phyloP scores from a whole-genome alignment of 2,329 filamentous ascomycete genomes.

The Didymella exigua region DNA sequence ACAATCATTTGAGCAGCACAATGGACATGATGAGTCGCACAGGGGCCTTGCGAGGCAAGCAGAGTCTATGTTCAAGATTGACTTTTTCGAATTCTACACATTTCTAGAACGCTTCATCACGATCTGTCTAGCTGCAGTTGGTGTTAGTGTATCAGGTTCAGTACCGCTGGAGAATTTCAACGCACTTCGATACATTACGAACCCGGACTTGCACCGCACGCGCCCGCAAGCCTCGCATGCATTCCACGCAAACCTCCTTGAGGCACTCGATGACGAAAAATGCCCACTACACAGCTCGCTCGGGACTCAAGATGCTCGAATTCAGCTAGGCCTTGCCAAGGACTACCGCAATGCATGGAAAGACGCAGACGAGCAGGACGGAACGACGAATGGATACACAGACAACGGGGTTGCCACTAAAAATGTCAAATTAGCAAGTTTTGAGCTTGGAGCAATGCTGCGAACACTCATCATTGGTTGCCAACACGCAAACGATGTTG shows the following conservation, averaged over 20 bases:
- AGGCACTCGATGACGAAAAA: constrained; percentile 61
- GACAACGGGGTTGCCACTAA: constrained; percentile 33
- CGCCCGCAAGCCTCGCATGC: constrained; percentile 52
- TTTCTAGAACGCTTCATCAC: constrained; percentile 74
- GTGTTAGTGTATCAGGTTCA: constrained; percentile 55
- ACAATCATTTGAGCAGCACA: constrained; percentile 22
- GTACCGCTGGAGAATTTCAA: constrained; percentile 32
- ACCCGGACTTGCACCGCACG: constrained; percentile 30
- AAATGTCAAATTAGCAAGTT: constrained; percentile 59
- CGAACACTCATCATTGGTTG: constrained; percentile 63
- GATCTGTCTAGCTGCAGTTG: constrained; percentile 68
- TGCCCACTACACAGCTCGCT: constrained; percentile 64
- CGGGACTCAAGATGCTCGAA: constrained; percentile 60
- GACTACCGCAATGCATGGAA: constrained; percentile 76
- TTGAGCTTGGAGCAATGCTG: constrained; percentile 67
- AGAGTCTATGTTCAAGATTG: constrained; percentile 72
- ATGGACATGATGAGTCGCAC: constrained; percentile 16
- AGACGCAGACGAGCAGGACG: constrained; percentile 60
- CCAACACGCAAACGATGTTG: constrained; percentile 59
- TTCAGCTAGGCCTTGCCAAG: constrained; percentile 69
- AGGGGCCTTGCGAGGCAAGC: constrained; percentile 32
- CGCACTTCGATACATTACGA: constrained; percentile 41
- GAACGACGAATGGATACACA: constrained; percentile 8
- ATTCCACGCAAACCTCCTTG: constrained; percentile 73
- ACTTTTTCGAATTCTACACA: constrained; percentile 78